phyloP scores from a whole-genome alignment of 2,329 filamentous ascomycete genomes.

The Aspergillus flavus region DNA sequence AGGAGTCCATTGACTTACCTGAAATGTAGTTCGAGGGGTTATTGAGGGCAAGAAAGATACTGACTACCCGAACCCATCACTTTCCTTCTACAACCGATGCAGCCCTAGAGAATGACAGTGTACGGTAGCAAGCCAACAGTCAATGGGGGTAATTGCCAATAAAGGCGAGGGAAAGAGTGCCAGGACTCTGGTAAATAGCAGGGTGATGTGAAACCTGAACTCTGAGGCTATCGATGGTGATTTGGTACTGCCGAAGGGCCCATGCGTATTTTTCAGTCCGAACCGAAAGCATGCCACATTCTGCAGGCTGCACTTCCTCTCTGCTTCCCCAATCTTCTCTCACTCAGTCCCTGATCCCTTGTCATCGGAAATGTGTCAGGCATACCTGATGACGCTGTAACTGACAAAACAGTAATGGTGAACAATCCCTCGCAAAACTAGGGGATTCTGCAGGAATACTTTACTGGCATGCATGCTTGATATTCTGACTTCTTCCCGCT shows the following conservation, averaged over 20 bases:
- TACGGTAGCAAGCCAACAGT: neutral
- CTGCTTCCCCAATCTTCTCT: neutral
- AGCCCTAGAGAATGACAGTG: neutral
- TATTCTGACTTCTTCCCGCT: neutral
- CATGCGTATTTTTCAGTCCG: conserved; percentile 19
- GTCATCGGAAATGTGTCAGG: neutral
- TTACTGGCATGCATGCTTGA: neutral
- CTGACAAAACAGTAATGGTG: neutral
- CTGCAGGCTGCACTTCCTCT: neutral
- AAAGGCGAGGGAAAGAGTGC: neutral
- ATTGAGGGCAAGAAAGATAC: conserved; percentile 1
- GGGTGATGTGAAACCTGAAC: neutral
- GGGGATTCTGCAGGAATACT: neutral
- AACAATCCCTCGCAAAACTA: neutral
- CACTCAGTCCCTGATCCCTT: neutral
- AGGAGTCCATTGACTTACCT: conserved; percentile 14
- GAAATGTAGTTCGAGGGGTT: conserved; percentile 8
- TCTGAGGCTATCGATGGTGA: neutral
- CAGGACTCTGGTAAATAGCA: neutral
- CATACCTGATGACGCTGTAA: neutral
- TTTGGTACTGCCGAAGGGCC: neutral
- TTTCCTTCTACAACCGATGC: neutral
- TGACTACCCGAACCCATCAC: conserved; percentile 7
- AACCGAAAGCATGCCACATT: neutral
- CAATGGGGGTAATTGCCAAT: neutral